phyloP scores from a whole-genome alignment of 495 filamentous ascomycete genomes.

The Emericellopsis terricola region DNA sequence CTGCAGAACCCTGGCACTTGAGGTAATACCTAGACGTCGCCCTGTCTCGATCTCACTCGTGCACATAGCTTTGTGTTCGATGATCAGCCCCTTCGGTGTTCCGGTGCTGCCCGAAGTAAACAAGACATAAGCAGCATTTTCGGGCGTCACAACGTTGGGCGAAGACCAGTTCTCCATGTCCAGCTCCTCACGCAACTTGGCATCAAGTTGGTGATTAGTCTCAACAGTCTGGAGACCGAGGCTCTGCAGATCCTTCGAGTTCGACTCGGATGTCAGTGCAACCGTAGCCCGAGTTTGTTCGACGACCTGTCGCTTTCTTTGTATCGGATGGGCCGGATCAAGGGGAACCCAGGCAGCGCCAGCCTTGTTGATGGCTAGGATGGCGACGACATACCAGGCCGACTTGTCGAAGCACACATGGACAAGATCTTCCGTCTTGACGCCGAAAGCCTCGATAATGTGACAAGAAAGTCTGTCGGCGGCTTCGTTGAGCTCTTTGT shows the following conservation, averaged over 20 bases:
- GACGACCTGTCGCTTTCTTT: conserved; percentile 20
- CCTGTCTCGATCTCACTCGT: conserved; percentile 14
- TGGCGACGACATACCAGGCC: conserved; percentile 24
- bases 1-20: conserved; percentile 34
- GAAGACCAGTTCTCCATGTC: too few relatives aligned
- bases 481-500: conserved; percentile 16
- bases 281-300: conserved; percentile 2
- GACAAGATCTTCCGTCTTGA: conserved; percentile 22
- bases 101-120: conserved; percentile 39
- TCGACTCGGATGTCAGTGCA: too few relatives aligned
- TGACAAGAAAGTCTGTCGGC: conserved; percentile 24
- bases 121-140: conserved; percentile 10
- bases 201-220: too few relatives aligned
- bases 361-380: conserved; percentile 26
- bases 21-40: conserved; percentile 20
- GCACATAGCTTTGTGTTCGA: conserved; percentile 19
- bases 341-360: conserved; percentile 1
- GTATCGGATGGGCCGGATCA: conserved; percentile 4
- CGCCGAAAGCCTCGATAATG: conserved; percentile 16
- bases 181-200: too few relatives aligned
- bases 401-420: conserved; percentile 28
- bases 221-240: too few relatives aligned
- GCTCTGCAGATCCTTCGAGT: too few relatives aligned
- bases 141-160: too few relatives aligned
- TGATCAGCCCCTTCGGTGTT: conserved; percentile 23